Evolutionary conservation across 1,284 basidiomycete genomes (phyloP).

Genomic region (Pascua guehoae): DNA sequence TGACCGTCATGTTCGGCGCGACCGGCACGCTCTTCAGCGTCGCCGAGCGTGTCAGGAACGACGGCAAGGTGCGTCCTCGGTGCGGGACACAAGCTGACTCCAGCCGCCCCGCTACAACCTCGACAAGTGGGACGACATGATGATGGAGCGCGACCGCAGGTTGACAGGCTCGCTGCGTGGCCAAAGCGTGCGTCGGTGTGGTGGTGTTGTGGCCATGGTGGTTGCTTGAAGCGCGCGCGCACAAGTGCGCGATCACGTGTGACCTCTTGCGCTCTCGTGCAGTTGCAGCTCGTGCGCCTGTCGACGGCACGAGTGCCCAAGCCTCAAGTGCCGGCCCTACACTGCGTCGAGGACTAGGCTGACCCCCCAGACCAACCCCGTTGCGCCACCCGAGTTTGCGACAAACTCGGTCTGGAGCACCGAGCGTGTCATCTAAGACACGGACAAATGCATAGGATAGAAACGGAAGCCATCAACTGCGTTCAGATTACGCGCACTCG

Average conservation of each 20-base stretch:
- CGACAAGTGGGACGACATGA: slow-evolving; percentile 88
- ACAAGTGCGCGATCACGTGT: background rate
- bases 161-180: slow-evolving; percentile 83
- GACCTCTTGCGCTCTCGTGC: too few relatives aligned
- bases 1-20: slow-evolving; percentile 82
- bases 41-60: slow-evolving; percentile 73
- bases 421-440: slow-evolving; percentile 41
- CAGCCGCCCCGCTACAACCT: slow-evolving; percentile 78
- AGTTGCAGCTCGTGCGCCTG: too few relatives aligned
- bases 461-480: too few relatives aligned
- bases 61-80: slow-evolving; percentile 68
- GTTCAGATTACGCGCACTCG: too few relatives aligned
- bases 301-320: too few relatives aligned
- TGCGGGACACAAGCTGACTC: background rate
- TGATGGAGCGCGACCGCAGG: slow-evolving; percentile 84
- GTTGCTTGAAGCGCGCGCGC: background rate
- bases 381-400: slow-evolving; percentile 68
- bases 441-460: too few relatives aligned
- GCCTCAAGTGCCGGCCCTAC: too few relatives aligned
- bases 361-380: slow-evolving; percentile 61
- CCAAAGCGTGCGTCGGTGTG: slow-evolving; percentile 60
- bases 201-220: background rate
- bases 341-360: background rate
- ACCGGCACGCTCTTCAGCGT: slow-evolving; percentile 79
- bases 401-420: slow-evolving; percentile 76